These are phyloP conservation scores for Solanum hybrid DNA, from an alignment of 305 asterid species.

Conservation along the genomic window DNA sequence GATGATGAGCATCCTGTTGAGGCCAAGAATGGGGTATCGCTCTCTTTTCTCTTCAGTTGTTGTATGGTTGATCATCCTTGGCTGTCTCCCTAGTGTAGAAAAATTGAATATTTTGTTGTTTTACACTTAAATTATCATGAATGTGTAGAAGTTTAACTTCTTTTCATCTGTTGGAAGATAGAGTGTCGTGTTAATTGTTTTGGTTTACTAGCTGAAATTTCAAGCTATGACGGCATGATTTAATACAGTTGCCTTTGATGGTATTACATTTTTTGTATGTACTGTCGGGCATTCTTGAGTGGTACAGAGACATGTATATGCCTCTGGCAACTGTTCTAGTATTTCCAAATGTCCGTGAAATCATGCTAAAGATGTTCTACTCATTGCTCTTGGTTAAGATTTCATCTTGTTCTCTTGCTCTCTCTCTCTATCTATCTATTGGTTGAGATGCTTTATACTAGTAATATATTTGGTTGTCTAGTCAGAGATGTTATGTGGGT, in stretches of 20 bases:
- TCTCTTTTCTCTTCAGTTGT: neutral
- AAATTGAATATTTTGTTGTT: neutral
- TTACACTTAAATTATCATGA: neutral
- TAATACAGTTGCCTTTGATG: neutral
- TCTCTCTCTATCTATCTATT: neutral
- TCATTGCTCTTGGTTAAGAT: neutral
- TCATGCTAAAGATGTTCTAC: neutral
- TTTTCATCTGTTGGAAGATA: neutral
- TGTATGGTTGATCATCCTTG: neutral
- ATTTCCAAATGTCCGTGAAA: neutral
- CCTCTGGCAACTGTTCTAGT: neutral
- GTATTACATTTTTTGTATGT: neutral
- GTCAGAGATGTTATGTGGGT: neutral
- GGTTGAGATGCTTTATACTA: neutral
- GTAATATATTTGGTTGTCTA: neutral
- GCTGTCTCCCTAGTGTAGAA: neutral
- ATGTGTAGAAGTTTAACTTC: neutral
- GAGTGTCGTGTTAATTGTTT: neutral
- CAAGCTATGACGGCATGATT: neutral
- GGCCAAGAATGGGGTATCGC: slow-evolving; percentile 67
- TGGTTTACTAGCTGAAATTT: neutral
- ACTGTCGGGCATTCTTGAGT: neutral
- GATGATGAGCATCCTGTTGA: slow-evolving; percentile 96
- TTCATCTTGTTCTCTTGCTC: neutral
- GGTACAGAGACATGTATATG: neutral